Evolutionary conservation across 2,329 filamentous ascomycete species (phyloP), one percentile per base, ranked within the genome.

Genomic region (Colletotrichum graminicola): DNA sequence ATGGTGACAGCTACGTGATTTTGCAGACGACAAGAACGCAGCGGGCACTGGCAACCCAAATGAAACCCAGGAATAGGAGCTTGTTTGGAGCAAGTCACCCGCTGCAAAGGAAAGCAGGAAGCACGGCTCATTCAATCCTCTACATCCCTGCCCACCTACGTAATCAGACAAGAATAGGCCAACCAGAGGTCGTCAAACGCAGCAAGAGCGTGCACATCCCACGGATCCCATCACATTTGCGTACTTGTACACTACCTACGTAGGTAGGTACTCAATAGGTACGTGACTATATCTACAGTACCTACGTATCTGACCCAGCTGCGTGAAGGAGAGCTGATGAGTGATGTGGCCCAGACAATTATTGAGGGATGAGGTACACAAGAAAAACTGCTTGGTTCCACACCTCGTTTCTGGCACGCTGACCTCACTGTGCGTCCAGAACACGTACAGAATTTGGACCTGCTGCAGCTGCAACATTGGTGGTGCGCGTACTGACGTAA

Each of bases 401-500:
- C 34, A 14, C 54, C n/a, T 56, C 6, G n/a, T 56, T 57, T 57
- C 54, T 26, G 54, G 39, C 54, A 23, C 23, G 32, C 32, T 71
- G 63, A 67, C 62, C 56, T 56, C 56, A 71, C 49, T 36, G 34
- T 51, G 49, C 63, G 39, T 55, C 23, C 12, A 51, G 49, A 5
- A 12, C n/a, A 34, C n/a, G 23, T 57, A 57, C n/a, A 36, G 54
- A 56, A 39, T 18, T n/a, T 7, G 14, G 52, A 36, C 57, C 56
- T 67, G 49, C 63, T 71, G 49, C 32, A 23, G 60, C 32, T 7
- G 45, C 16, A n/a, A 51, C 49, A 23, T 36, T 45, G 5, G 49
- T 43, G 23, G 47, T 54, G 57, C 57, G 52, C 34, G 51, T 62
- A 57, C 52, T 71, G 68, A 71, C 68, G 68, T 71, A 71, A 71